These are phyloP conservation scores for Kwoniella dejecticola DNA, from an alignment of 768 basidiomycete species.

Conservation along the genomic window DNA sequence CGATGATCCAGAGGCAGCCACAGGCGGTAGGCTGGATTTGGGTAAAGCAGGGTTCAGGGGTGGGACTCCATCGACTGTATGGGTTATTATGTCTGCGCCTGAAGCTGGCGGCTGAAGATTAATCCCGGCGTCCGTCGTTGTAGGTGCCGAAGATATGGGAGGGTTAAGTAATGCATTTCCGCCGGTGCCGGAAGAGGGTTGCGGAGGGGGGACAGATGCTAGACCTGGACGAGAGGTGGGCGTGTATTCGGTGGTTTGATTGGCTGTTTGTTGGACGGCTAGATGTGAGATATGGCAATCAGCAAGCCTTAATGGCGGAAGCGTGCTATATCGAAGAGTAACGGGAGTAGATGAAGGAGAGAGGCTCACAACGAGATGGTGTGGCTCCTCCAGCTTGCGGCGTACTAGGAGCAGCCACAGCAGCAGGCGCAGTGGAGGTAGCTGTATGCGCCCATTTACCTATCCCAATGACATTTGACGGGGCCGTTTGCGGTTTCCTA, in stretches of 20 bases:
- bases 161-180: conserved; percentile 27
- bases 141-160: conserved; percentile 33
- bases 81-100: not conserved
- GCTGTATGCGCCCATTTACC: conserved; percentile 51
- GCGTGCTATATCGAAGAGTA: conserved; percentile 1
- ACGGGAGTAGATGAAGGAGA: not conserved
- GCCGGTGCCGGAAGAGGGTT: conserved; percentile 9
- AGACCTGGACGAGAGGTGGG: conserved; percentile 41
- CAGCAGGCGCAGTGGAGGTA: conserved; percentile 27
- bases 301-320: too few relatives aligned
- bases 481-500: conserved; percentile 37
- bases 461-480: conserved; percentile 46
- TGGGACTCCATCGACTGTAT: conserved; percentile 14
- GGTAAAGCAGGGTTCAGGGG: conserved; percentile 21
- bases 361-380: too few relatives aligned
- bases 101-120: conserved; percentile 34
- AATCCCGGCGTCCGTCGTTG: conserved; percentile 29
- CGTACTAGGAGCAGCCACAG: conserved; percentile 15
- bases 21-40: conserved; percentile 49
- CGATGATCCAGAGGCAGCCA: conserved; percentile 50
- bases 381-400: not conserved
- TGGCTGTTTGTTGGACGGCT: conserved; percentile 25
- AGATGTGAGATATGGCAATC: too few relatives aligned
- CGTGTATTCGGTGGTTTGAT: conserved; percentile 53
- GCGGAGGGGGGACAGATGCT: not conserved